Percentiles rank a stretch among this genome's conserved stretches.
Evolutionary conservation across 352 stramenopile genomes (phyloP).

Genomic region (Globisporangium barbulae): DNA sequence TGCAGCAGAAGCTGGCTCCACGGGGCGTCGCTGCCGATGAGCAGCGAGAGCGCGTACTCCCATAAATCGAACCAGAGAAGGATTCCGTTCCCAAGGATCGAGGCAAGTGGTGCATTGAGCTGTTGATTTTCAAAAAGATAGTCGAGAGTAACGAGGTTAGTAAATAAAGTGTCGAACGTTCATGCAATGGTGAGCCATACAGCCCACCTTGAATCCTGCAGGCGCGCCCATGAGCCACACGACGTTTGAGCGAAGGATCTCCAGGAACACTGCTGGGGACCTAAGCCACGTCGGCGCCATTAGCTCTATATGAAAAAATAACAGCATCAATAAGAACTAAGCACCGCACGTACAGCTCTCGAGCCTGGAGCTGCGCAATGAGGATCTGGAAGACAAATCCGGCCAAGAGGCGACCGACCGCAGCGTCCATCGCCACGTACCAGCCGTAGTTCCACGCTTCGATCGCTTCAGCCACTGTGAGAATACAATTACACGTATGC

Average conservation of each 20-base stretch:
- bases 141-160: neutral
- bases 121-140: neutral
- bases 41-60: conserved; percentile 49
- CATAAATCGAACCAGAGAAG: conserved; percentile 77
- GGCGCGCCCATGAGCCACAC: conserved; percentile 74
- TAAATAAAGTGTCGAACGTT: too few relatives aligned
- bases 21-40: conserved; percentile 9
- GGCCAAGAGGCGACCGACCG: conserved; percentile 14
- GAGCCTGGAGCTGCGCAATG: neutral
- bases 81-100: conserved; percentile 84
- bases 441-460: conserved; percentile 33
- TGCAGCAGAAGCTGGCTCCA: neutral
- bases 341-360: conserved; percentile 9
- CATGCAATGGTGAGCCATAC: neutral
- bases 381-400: conserved; percentile 13
- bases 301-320: too few relatives aligned
- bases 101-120: conserved; percentile 88
- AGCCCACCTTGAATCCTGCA: conserved; percentile 65
- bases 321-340: neutral
- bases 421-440: conserved; percentile 30
- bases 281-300: conserved; percentile 3
- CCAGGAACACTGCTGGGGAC: conserved; percentile 33
- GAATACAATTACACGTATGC: neutral
- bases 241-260: conserved; percentile 50
- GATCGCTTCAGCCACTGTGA: conserved; percentile 25